These are phyloP conservation scores for Rosa lucieae DNA, from an alignment of 306 rosid species.

Conservation along the genomic window DNA sequence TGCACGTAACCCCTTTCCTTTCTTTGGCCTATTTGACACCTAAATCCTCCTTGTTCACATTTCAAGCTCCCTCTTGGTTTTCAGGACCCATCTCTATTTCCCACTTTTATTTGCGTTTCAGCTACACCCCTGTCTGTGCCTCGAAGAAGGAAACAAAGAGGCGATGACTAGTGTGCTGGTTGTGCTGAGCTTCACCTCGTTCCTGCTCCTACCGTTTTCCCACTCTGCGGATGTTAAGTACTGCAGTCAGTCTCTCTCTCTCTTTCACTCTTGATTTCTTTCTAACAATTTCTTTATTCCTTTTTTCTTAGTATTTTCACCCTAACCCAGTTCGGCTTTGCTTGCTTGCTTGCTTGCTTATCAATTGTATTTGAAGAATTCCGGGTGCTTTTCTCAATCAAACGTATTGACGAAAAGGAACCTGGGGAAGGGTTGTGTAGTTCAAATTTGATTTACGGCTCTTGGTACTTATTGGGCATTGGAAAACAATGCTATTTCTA, in stretches of 20 bases:
- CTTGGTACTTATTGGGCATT: background rate
- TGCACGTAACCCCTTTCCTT: background rate
- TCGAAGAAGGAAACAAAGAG: too few relatives aligned
- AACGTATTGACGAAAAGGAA: background rate
- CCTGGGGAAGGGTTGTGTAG: background rate
- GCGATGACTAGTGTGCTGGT: conserved; percentile 50
- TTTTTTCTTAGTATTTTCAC: background rate
- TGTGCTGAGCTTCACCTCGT: conserved; percentile 33
- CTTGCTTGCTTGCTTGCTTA: background rate
- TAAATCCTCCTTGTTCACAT: background rate
- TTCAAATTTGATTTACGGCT: background rate
- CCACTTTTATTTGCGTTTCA: background rate
- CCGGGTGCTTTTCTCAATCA: background rate
- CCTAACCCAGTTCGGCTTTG: background rate
- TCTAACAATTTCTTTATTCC: background rate
- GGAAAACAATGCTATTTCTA: background rate
- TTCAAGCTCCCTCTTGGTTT: background rate
- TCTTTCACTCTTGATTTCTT: background rate
- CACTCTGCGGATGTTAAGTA: conserved; percentile 51
- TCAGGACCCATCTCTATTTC: background rate
- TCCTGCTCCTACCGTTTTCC: conserved; percentile 34
- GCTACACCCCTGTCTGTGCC: too few relatives aligned
- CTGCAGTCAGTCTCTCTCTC: conserved; percentile 50
- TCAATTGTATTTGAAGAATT: background rate
- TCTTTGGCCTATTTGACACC: background rate